A percentile compares a stretch with the other conserved stretches of the same genome.
Conservation (phyloP, 2,329 filamentous ascomycete genomes). For the Paraphaeosphaeria sporulosa region DNA sequence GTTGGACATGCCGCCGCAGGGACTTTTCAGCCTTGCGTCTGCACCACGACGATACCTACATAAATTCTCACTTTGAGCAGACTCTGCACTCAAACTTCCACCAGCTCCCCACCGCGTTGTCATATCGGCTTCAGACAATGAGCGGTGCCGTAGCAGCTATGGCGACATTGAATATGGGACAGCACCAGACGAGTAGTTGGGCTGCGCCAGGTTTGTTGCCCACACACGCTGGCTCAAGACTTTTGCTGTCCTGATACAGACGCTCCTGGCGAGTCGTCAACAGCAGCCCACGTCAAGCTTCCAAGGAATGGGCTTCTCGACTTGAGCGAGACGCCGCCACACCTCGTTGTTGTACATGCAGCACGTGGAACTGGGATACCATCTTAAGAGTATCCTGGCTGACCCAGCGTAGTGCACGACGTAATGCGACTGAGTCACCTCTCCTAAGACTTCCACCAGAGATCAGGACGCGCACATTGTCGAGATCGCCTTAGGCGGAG, state of each 20-base stretch:
- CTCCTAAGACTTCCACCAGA: constrained; percentile 20
- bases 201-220: not conserved
- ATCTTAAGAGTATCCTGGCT: not conserved
- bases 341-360: too few relatives aligned
- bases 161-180: not conserved
- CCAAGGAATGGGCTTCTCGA: not conserved
- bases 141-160: not conserved
- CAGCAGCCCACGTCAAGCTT: not conserved
- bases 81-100: not conserved
- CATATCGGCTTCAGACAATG: not conserved
- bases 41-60: not conserved
- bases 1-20: too few relatives aligned
- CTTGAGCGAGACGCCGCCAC: not conserved
- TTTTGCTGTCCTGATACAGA: not conserved
- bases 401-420: not conserved
- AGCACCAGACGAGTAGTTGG: not conserved
- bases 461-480: constrained; percentile 14
- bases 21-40: not conserved
- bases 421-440: constrained; percentile 11
- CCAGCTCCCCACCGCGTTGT: not conserved
- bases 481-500: constrained; percentile 8
- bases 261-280: not conserved
- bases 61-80: not conserved
- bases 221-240: not conserved
- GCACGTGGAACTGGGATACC: too few relatives aligned